These are phyloP conservation scores for Saturnispora mendoncae DNA, from an alignment of 805 yeast genomes.

Conservation along the genomic window DNA sequence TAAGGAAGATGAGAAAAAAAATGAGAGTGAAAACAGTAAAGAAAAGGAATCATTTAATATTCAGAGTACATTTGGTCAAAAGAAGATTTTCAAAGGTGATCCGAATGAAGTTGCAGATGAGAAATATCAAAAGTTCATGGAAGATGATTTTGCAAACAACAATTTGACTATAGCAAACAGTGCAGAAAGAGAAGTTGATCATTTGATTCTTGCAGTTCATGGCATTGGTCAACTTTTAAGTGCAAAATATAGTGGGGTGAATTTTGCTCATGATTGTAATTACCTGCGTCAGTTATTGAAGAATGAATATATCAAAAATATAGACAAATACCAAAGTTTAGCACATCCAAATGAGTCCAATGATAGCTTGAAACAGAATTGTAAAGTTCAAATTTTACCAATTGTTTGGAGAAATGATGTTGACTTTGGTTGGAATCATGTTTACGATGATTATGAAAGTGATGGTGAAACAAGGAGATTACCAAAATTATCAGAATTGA, in stretches of 20 bases:
- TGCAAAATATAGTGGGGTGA: constrained; percentile 65
- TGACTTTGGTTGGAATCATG: constrained; percentile 45
- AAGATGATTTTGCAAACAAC: constrained; percentile 43
- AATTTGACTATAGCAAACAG: constrained; percentile 32
- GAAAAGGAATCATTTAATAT: background rate
- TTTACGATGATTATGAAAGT: constrained; percentile 29
- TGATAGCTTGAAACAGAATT: constrained; percentile 29
- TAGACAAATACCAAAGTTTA: constrained; percentile 32
- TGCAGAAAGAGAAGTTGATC: constrained; percentile 36
- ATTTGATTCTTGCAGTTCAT: constrained; percentile 78
- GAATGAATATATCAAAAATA: constrained; percentile 34
- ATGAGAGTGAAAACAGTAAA: background rate
- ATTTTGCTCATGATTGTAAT: constrained; percentile 79
- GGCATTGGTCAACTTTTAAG: constrained; percentile 93
- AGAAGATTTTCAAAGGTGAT: constrained; percentile 2
- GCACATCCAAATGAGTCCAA: constrained; percentile 26
- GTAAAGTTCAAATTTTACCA: constrained; percentile 76
- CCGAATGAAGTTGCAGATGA: constrained; percentile 19
- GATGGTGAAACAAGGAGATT: constrained; percentile 33
- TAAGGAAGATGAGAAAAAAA: constrained; percentile 14
- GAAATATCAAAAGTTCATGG: constrained; percentile 38
- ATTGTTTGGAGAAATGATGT: constrained; percentile 84
- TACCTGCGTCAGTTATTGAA: constrained; percentile 52
- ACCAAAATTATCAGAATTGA: constrained; percentile 63
- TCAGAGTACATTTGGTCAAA: background rate